Base-by-base conservation (phyloP, 75 land plant genomes). In the Cunninghamia lanceolata region DNA sequence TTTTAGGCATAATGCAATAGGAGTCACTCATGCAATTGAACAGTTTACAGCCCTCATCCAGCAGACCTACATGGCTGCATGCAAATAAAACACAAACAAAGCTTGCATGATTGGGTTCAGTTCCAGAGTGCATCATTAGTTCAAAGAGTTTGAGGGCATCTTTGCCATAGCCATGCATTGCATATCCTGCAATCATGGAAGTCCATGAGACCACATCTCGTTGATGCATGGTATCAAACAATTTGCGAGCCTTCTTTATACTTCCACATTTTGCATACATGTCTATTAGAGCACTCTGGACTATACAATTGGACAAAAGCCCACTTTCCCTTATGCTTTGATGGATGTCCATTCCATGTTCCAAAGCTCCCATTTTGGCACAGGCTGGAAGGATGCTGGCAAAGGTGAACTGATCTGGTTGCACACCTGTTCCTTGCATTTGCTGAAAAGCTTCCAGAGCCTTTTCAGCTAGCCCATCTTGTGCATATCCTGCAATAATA, bases 251-350 rank as follows among this genome's bases (percentile, higher is more conserved):
- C 25, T 85, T 73, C 28, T 63, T 83, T 78, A 89, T 70, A 35
- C 75, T 43, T 52, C 77, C 89, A 46, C 53, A 74, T 63, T 88
- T 90, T n/a, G 91, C 82, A 71, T 90, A 88, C 84, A 90, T 85
- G 30, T 84, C 52, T 46, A 88, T 36, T 40, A 88, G 70, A 47
- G 86, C 86, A 85, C 70, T 85, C 54, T 82, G 73, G 30, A 88
- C 71, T 40, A 88, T 54, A 13, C 79, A 28, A 7, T 88, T 45
- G 0, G 40, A 19, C 34, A 32, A 13, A 34, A 43, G 66, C 34
- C 89, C 89, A 30, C 46, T 76, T 76, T 80, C 82, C 17, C 34
- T 83, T 19, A 82, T 50, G 45, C 39, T 21, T 46, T 53, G 46
- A 45, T 88, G 89, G 16, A 88, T 38, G 9, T 39, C 40, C 32